phyloP scores from a whole-genome alignment of 2,329 filamentous ascomycete species.

The Penicillium corylophilum region DNA sequence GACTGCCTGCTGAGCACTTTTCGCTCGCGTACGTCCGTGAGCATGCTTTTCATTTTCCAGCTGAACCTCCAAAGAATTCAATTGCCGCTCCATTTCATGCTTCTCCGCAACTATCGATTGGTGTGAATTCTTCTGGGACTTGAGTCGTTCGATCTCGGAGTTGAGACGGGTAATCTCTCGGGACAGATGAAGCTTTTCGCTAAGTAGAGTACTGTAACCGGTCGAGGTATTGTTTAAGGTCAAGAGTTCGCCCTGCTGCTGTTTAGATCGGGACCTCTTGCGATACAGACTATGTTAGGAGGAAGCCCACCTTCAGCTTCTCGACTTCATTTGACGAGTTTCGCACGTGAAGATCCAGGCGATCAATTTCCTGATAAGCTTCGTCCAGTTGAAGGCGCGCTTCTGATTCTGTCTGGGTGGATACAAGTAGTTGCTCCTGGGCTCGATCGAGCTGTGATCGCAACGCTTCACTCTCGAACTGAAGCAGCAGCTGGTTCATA shows the following conservation, averaged over 20 bases:
- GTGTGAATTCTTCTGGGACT: conserved; percentile 58
- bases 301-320: conserved; percentile 52
- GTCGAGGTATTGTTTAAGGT: conserved; percentile 65
- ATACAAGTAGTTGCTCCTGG: conserved; percentile 55
- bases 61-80: conserved; percentile 75
- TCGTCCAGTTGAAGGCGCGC: conserved; percentile 51
- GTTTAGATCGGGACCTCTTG: not conserved
- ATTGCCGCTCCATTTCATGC: conserved; percentile 72
- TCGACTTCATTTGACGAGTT: conserved; percentile 55
- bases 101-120: conserved; percentile 75
- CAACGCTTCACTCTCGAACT: conserved; percentile 70
- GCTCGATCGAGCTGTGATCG: conserved; percentile 61
- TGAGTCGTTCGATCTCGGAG: conserved; percentile 63
- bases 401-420: conserved; percentile 45
- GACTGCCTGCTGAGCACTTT: conserved; percentile 36
- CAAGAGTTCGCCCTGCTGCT: conserved; percentile 64
- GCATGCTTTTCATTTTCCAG: conserved; percentile 78
- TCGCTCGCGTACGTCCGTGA: conserved; percentile 55
- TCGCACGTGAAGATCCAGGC: conserved; percentile 38
- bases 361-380: conserved; percentile 48
- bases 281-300: not conserved
- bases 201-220: conserved; percentile 68
- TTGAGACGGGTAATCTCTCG: conserved; percentile 60
- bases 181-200: conserved; percentile 62
- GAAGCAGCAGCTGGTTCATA: conserved; percentile 68